Conservation (phyloP, 495 filamentous ascomycete species). For the Neurospora sp. region DNA sequence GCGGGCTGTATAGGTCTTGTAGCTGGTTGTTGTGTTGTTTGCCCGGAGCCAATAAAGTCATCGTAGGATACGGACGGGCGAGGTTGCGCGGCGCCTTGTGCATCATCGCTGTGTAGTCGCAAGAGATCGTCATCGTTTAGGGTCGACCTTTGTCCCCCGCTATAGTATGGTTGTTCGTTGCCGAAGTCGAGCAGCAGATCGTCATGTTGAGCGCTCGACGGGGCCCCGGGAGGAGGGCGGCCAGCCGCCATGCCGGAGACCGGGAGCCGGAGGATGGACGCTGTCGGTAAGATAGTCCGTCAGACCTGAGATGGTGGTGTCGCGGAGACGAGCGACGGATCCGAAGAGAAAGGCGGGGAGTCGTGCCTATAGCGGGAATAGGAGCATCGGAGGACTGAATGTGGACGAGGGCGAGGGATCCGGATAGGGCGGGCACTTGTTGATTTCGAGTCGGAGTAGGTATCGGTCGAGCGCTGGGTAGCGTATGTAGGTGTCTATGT, state of each 20-base stretch:
- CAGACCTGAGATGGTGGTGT: conserved; percentile 16
- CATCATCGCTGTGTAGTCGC: conserved; percentile 54
- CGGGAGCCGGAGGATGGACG: background rate
- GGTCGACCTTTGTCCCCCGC: conserved; percentile 57
- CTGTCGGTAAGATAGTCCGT: conserved; percentile 7
- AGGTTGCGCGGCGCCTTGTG: conserved; percentile 47
- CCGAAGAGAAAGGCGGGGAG: background rate
- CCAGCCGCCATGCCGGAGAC: conserved; percentile 50
- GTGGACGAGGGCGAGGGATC: background rate
- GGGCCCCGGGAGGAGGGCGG: conserved; percentile 51
- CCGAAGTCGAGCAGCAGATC: conserved; percentile 68
- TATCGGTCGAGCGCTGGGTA: background rate
- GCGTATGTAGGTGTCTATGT: background rate
- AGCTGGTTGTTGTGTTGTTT: conserved; percentile 10
- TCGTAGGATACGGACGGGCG: conserved; percentile 91
- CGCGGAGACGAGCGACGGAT: conserved; percentile 4
- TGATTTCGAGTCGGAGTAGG: background rate
- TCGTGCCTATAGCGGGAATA: background rate
- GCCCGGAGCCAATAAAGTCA: conserved; percentile 69
- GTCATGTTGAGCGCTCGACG: conserved; percentile 47
- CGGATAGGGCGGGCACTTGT: background rate
- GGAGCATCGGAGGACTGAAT: background rate
- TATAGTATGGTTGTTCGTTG: conserved; percentile 58
- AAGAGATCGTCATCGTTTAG: conserved; percentile 70
- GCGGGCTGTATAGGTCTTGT: conserved; percentile 20